Evolutionary conservation across 176 grass and related monocot species (phyloP).

Genomic region (Oryza brachyantha): DNA sequence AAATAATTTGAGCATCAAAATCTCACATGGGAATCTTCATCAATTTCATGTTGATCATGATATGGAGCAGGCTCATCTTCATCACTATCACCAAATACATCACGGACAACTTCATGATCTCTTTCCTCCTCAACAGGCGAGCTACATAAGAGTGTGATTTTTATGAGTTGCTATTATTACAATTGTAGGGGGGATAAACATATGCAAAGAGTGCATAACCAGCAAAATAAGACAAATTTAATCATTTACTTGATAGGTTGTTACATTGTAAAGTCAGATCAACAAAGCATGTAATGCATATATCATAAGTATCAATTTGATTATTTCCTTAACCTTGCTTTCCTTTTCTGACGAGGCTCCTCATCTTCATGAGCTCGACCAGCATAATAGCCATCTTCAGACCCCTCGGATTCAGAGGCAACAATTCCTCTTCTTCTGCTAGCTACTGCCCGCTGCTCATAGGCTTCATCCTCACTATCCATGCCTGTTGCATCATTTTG

Average conservation of each 20-base stretch:
- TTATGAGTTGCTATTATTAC: slow-evolving; percentile 7
- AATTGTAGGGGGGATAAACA: slow-evolving; percentile 9
- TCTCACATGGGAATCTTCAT: slow-evolving; percentile 84
- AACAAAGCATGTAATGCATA: slow-evolving; percentile 20
- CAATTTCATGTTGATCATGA: slow-evolving; percentile 53
- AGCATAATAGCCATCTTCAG: slow-evolving; percentile 77
- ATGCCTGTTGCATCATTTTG: slow-evolving; percentile 52
- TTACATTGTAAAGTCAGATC: not conserved
- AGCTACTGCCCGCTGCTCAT: slow-evolving; percentile 58
- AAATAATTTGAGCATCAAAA: not conserved
- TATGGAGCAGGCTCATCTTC: slow-evolving; percentile 85
- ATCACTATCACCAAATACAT: slow-evolving; percentile 95
- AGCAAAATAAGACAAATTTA: slow-evolving; percentile 21
- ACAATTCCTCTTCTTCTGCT: slow-evolving; percentile 76
- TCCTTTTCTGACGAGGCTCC: slow-evolving; percentile 42
- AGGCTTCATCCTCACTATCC: slow-evolving; percentile 78
- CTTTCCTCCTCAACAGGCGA: slow-evolving; percentile 53
- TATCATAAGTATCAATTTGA: slow-evolving; percentile 8
- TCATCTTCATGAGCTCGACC: slow-evolving; percentile 54
- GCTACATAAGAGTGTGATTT: slow-evolving; percentile 27
- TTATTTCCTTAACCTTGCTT: slow-evolving; percentile 53
- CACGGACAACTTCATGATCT: slow-evolving; percentile 76
- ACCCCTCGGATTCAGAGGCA: slow-evolving; percentile 78
- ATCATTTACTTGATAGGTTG: not conserved
- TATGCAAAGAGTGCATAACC: slow-evolving; percentile 1